Evolutionary conservation across 1,284 basidiomycete species (phyloP).

Genomic region (Ceratobasidium sp.): DNA sequence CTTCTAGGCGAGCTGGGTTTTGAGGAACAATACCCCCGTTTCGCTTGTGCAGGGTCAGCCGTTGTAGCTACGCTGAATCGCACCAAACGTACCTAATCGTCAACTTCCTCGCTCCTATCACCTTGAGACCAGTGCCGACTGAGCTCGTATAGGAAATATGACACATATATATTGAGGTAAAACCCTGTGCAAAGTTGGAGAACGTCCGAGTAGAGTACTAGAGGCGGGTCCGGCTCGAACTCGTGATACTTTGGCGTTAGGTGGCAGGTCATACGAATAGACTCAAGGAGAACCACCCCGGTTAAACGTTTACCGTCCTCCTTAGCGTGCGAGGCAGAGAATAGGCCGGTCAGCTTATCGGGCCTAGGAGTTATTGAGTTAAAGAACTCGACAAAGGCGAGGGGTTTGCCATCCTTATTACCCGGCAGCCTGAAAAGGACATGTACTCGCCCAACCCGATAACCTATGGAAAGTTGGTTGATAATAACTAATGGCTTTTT

Average conservation of each 20-base stretch:
- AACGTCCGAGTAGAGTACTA: neutral
- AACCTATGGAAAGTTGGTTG: constrained; percentile 16
- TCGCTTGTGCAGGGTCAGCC: too few species aligned
- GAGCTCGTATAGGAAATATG: constrained; percentile 25
- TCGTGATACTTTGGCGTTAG: constrained; percentile 1
- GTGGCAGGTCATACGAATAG: constrained; percentile 31
- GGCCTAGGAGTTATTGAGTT: neutral
- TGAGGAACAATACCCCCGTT: too few species aligned
- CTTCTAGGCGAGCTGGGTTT: too few species aligned
- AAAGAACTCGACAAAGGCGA: constrained; percentile 36
- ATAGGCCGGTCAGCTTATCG: neutral
- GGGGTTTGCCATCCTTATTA: neutral
- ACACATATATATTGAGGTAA: constrained; percentile 24
- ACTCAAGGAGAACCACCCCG: constrained; percentile 5
- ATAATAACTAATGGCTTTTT: neutral
- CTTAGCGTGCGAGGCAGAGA: neutral
- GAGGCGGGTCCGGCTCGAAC: neutral
- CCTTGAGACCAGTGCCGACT: constrained; percentile 24
- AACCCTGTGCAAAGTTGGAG: constrained; percentile 12
- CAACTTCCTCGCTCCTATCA: too few species aligned
- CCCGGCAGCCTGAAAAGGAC: constrained; percentile 14
- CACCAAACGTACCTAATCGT: too few species aligned
- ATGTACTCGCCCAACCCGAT: constrained; percentile 3
- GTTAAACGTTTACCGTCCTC: neutral
- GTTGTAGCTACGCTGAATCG: too few species aligned